Conservation (phyloP, 257 asterid genomes). For the Capsicum baccatum region DNA sequence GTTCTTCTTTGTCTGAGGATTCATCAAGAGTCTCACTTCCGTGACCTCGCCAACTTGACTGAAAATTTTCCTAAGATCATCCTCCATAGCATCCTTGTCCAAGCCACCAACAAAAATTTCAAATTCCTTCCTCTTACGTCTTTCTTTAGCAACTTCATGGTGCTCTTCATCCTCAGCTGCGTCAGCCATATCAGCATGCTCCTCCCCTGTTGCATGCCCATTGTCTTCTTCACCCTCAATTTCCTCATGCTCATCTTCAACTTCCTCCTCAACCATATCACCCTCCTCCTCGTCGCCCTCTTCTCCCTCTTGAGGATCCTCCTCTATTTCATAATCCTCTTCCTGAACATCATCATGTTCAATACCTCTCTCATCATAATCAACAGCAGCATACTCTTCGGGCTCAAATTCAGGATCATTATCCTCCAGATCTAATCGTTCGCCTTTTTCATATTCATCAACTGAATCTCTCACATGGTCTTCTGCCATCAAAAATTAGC, state of each 20-base stretch:
- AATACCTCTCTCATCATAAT: slow-evolving; percentile 87
- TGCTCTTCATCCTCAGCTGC: slow-evolving; percentile 91
- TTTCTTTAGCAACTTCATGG: slow-evolving; percentile 77
- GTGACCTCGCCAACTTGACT: slow-evolving; percentile 88
- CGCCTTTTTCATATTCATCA: slow-evolving; percentile 87
- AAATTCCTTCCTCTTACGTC: slow-evolving; percentile 94
- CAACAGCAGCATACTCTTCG: slow-evolving; percentile 80
- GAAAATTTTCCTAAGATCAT: slow-evolving; percentile 86
- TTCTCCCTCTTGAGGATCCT: slow-evolving; percentile 65
- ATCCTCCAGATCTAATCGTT: slow-evolving; percentile 91
- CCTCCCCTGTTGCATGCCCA: slow-evolving; percentile 46
- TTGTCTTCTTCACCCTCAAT: slow-evolving; percentile 74
- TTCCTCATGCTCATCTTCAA: slow-evolving; percentile 65
- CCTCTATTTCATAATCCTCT: slow-evolving; percentile 63
- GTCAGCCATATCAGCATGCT: slow-evolving; percentile 63
- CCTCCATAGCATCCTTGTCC: slow-evolving; percentile 98
- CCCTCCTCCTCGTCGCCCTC: slow-evolving; percentile 69
- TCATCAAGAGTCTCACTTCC: slow-evolving; percentile 97
- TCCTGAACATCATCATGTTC: slow-evolving; percentile 71
- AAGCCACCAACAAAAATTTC: slow-evolving; percentile 96
- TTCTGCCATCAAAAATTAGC: slow-evolving; percentile 59
- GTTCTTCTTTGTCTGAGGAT: slow-evolving; percentile 92
- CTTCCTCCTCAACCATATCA: slow-evolving; percentile 66
- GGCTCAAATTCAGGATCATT: slow-evolving; percentile 95
- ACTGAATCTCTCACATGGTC: slow-evolving; percentile 62